phyloP scores from a whole-genome alignment of 805 yeast species.

The Zygoascus tannicola region DNA sequence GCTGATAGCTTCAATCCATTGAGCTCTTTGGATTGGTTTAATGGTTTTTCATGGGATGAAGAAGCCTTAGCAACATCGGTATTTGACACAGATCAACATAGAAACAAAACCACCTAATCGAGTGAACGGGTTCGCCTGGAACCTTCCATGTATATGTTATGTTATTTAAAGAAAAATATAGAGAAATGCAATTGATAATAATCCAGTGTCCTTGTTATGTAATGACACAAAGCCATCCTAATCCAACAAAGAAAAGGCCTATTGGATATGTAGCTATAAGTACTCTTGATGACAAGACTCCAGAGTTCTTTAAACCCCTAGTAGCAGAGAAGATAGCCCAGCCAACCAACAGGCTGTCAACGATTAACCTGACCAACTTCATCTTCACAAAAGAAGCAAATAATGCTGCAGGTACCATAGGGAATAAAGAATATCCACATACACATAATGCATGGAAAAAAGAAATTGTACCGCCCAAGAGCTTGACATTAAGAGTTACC shows the following conservation, averaged over 20 bases:
- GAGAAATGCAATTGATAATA: no score
- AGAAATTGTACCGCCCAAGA: slow-evolving; percentile 51
- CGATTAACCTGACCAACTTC: slow-evolving; percentile 40
- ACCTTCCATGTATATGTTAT: no score
- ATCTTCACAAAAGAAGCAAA: slow-evolving; percentile 40
- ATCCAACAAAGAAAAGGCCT: slow-evolving; percentile 48
- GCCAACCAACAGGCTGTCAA: slow-evolving; percentile 38
- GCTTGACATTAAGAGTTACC: slow-evolving; percentile 56
- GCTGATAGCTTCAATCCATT: not conserved
- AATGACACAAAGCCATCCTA: slow-evolving; percentile 60
- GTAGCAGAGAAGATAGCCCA: slow-evolving; percentile 63
- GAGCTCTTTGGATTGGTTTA: slow-evolving; percentile 7
- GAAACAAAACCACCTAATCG: no score
- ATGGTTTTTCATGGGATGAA: slow-evolving; percentile 9
- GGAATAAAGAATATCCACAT: slow-evolving; percentile 62
- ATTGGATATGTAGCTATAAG: slow-evolving; percentile 59
- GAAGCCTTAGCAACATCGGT: not conserved
- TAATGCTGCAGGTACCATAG: slow-evolving; percentile 46
- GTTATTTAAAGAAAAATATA: no score
- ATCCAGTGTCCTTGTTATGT: no score
- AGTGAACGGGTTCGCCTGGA: no score
- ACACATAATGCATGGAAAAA: slow-evolving; percentile 61
- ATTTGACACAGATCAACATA: no score
- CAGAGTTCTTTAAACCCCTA: slow-evolving; percentile 50
- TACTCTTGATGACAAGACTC: slow-evolving; percentile 54